Evolutionary conservation across 2,329 filamentous ascomycete species (phyloP).

Genomic region (Fusarium torreyae): DNA sequence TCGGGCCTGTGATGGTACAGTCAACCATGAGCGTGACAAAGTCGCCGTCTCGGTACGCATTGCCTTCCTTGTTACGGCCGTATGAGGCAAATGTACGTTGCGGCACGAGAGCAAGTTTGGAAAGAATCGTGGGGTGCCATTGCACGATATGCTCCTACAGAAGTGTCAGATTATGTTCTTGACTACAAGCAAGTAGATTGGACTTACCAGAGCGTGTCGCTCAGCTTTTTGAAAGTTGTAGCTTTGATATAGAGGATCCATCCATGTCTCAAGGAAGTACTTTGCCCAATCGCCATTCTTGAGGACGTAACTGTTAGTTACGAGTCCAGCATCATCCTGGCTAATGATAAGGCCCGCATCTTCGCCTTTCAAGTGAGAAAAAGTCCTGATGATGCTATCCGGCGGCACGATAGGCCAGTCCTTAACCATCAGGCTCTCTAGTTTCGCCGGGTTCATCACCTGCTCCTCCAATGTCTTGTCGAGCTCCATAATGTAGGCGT

Average conservation of each 20-base stretch:
- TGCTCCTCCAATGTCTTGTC: conserved; percentile 77
- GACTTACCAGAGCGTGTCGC: conserved; percentile 85
- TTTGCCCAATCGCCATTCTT: conserved; percentile 90
- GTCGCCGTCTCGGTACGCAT: conserved; percentile 85
- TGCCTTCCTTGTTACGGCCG: conserved; percentile 68
- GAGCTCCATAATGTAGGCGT: conserved; percentile 91
- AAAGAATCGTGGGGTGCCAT: conserved; percentile 97
- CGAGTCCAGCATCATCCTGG: conserved; percentile 86
- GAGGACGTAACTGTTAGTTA: conserved; percentile 83
- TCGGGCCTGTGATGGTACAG: conserved; percentile 72
- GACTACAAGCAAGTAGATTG: neutral
- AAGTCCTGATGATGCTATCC: conserved; percentile 97
- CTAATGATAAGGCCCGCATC: conserved; percentile 87
- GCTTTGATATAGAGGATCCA: conserved; percentile 90
- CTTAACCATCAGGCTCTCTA: conserved; percentile 86
- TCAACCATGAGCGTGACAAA: conserved; percentile 84
- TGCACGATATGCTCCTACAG: conserved; percentile 86
- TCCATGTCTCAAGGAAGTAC: conserved; percentile 96
- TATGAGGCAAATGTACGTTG: conserved; percentile 89
- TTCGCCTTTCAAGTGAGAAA: conserved; percentile 81
- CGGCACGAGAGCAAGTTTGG: conserved; percentile 90
- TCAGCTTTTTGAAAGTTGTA: conserved; percentile 99
- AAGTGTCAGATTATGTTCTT: conserved; percentile 37
- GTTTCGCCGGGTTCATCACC: conserved; percentile 75
- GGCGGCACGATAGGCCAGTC: conserved; percentile 92